These are phyloP conservation scores for Diplodia corticola DNA, from an alignment of 2,329 filamentous ascomycete genomes.

Conservation along the genomic window DNA sequence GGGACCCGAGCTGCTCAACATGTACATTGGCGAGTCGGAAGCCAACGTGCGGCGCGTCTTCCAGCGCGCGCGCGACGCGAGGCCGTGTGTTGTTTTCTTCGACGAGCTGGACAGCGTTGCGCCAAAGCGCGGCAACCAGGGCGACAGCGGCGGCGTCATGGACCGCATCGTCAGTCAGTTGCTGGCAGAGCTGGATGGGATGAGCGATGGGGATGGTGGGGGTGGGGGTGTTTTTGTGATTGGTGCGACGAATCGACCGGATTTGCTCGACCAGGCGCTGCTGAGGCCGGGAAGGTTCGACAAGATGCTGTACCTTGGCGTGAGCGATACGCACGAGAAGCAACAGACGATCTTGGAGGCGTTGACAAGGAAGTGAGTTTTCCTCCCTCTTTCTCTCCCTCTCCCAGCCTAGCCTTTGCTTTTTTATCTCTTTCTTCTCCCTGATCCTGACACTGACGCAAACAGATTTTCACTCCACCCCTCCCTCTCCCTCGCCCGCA, in stretches of 20 bases:
- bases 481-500: slow-evolving; percentile 69
- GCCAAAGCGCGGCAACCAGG: slow-evolving; percentile 94
- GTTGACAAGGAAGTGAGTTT: slow-evolving; percentile 84
- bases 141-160: slow-evolving; percentile 97
- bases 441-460: not conserved
- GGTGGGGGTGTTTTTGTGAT: slow-evolving; percentile 94
- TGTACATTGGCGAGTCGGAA: slow-evolving; percentile 95
- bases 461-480: slow-evolving; percentile 80
- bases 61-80: slow-evolving; percentile 79
- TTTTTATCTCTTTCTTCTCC: not conserved
- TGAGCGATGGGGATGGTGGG: slow-evolving; percentile 80
- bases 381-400: slow-evolving; percentile 28
- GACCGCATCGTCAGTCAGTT: slow-evolving; percentile 95
- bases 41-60: slow-evolving; percentile 89
- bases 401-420: slow-evolving; percentile 42
- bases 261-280: slow-evolving; percentile 86
- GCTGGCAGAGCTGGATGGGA: slow-evolving; percentile 92
- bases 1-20: slow-evolving; percentile 86
- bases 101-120: slow-evolving; percentile 92
- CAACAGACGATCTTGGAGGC: slow-evolving; percentile 93
- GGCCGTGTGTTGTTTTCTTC: slow-evolving; percentile 90
- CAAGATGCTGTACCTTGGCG: slow-evolving; percentile 96
- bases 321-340: slow-evolving; percentile 95
- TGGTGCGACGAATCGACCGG: slow-evolving; percentile 91
- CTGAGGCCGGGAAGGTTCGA: slow-evolving; percentile 90